These are phyloP conservation scores for Oxytropis ochrocephala DNA, from an alignment of 306 rosid species.

Conservation along the genomic window DNA sequence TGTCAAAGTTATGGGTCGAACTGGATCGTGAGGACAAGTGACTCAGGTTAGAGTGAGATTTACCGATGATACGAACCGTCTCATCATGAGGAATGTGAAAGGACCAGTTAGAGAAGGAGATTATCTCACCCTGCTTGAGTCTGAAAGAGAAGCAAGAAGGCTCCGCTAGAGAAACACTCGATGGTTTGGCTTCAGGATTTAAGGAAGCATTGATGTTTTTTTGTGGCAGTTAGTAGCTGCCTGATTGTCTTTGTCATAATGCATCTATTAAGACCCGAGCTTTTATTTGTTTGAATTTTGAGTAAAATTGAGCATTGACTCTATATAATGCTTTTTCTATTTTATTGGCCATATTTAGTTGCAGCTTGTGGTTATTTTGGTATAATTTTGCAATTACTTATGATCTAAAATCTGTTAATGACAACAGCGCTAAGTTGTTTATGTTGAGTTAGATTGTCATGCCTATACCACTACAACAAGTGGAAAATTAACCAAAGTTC, in stretches of 20 bases:
- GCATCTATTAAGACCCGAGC: not conserved
- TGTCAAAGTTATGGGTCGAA: not conserved
- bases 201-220: not conserved
- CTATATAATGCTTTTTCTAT: too few species aligned
- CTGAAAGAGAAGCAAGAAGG: conserved; percentile 9
- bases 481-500: too few species aligned
- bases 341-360: too few species aligned
- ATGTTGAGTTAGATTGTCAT: not conserved
- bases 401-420: not conserved
- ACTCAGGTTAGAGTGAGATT: not conserved
- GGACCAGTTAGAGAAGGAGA: not conserved
- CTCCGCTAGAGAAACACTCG: not conserved
- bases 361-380: not conserved
- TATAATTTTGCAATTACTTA: not conserved
- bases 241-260: not conserved
- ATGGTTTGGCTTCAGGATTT: not conserved
- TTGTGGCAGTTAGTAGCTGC: not conserved
- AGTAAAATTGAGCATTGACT: not conserved
- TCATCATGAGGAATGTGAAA: not conserved
- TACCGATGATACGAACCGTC: not conserved
- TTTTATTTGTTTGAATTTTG: not conserved
- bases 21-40: conserved; percentile 3
- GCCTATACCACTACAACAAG: too few species aligned
- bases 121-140: not conserved
- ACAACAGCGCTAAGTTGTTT: too few species aligned